A percentile compares a stretch with the other conserved stretches of the same genome.
phyloP scores from a whole-genome alignment of 352 stramenopile species.

The Phytophthora pseudosyringae region DNA sequence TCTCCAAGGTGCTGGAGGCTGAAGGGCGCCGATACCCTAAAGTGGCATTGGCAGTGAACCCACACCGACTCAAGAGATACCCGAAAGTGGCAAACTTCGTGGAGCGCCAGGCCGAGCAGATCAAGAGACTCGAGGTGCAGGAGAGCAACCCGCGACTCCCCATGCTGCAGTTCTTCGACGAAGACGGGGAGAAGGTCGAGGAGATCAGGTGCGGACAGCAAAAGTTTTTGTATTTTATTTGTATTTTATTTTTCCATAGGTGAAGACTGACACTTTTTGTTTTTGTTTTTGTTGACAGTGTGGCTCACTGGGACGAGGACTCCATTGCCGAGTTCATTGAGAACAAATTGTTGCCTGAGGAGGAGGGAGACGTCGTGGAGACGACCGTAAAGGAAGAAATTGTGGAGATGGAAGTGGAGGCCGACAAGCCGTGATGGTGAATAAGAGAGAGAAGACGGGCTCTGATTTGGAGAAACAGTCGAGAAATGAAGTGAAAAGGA shows the following conservation, averaged over 20 bases:
- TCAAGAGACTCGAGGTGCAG: conserved; percentile 56
- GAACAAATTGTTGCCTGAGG: conserved; percentile 54
- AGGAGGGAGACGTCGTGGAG: conserved; percentile 19
- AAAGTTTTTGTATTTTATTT: conserved; percentile 1
- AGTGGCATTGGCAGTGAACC: conserved; percentile 64
- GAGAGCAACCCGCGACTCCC: conserved; percentile 56
- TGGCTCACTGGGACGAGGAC: conserved; percentile 76
- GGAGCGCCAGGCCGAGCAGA: conserved; percentile 49
- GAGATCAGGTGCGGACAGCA: conserved; percentile 58
- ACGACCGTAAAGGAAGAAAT: conserved; percentile 18
- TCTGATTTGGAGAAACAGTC: not conserved
- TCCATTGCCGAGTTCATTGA: conserved; percentile 77
- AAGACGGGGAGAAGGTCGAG: conserved; percentile 52
- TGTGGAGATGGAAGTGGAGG: conserved; percentile 33
- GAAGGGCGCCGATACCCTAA: conserved; percentile 46
- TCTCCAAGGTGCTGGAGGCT: conserved; percentile 37
- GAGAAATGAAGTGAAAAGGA: conserved; percentile 14
- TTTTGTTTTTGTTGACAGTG: conserved; percentile 41
- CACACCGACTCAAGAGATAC: conserved; percentile 59
- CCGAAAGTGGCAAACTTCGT: conserved; percentile 78
- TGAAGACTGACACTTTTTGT: not conserved
- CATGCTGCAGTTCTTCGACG: conserved; percentile 73
- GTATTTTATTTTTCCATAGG: not conserved
- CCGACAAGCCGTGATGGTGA: conserved; percentile 23
- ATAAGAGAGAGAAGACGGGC: not conserved